phyloP scores from a whole-genome alignment of 495 filamentous ascomycete species.

The Penicillium goetzii region DNA sequence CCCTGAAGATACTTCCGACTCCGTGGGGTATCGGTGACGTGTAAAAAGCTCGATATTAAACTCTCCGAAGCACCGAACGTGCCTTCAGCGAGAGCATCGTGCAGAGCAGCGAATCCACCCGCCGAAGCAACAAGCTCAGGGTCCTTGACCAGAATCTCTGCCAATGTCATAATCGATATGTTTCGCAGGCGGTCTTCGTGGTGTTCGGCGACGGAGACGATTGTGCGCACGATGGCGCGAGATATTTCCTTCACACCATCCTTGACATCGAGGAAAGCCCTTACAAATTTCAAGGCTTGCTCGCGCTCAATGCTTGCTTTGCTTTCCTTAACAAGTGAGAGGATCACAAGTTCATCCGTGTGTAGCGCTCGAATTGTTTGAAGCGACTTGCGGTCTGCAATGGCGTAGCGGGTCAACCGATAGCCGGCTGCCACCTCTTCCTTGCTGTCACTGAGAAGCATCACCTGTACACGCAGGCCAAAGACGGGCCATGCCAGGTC shows the following conservation, averaged over 20 bases:
- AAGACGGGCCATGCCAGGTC: slow-evolving; percentile 95
- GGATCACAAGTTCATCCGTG: slow-evolving; percentile 88
- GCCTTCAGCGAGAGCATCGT: slow-evolving; percentile 86
- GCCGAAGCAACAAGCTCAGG: slow-evolving; percentile 76
- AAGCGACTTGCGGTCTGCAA: slow-evolving; percentile 87
- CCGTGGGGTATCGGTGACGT: slow-evolving; percentile 82
- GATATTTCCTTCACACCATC: slow-evolving; percentile 89
- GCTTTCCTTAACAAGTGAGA: slow-evolving; percentile 91
- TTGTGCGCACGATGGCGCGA: slow-evolving; percentile 78
- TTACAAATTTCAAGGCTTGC: slow-evolving; percentile 94
- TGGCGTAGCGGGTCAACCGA: slow-evolving; percentile 88
- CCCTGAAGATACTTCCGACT: slow-evolving; percentile 80
- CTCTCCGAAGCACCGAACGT: slow-evolving; percentile 90
- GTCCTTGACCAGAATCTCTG: slow-evolving; percentile 86
- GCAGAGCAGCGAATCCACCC: slow-evolving; percentile 78
- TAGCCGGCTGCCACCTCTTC: slow-evolving; percentile 96
- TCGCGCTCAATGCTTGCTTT: slow-evolving; percentile 96
- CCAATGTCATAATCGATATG: slow-evolving; percentile 89
- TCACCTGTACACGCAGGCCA: slow-evolving; percentile 86
- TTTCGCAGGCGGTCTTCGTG: slow-evolving; percentile 82
- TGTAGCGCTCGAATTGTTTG: slow-evolving; percentile 84
- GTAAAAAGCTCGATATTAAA: slow-evolving; percentile 80
- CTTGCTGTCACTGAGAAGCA: slow-evolving; percentile 92
- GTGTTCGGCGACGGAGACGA: slow-evolving; percentile 89
- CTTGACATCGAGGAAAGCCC: slow-evolving; percentile 94